These are phyloP conservation scores for Brassica hybrid DNA, from an alignment of 441 rosid species.

Conservation along the genomic window DNA sequence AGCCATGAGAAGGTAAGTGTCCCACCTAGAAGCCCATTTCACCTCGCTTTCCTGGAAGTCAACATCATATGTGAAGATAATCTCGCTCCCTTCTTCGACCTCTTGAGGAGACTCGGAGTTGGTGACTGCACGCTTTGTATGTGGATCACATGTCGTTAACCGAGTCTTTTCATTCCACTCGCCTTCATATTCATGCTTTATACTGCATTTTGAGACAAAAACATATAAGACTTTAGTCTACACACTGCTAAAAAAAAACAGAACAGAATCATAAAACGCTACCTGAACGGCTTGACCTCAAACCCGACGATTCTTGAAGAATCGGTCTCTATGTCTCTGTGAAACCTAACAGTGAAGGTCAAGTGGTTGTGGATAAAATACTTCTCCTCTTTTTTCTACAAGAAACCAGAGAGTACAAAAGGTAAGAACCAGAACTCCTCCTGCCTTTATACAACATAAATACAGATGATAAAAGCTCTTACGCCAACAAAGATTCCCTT, in stretches of 20 bases:
- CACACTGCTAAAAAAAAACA: not conserved
- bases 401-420: slow-evolving; percentile 15
- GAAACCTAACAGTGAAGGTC: slow-evolving; percentile 75
- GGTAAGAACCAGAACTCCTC: not conserved
- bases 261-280: not conserved
- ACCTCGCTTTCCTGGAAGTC: slow-evolving; percentile 88
- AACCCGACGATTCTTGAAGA: slow-evolving; percentile 87
- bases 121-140: slow-evolving; percentile 75
- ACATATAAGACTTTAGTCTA: not conserved
- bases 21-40: slow-evolving; percentile 99
- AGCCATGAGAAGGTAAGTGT: slow-evolving; percentile 89
- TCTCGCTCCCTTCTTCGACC: slow-evolving; percentile 74
- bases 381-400: slow-evolving; percentile 78
- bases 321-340: slow-evolving; percentile 65
- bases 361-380: slow-evolving; percentile 90
- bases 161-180: slow-evolving; percentile 79
- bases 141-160: slow-evolving; percentile 87
- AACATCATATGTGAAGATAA: slow-evolving; percentile 92
- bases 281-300: slow-evolving; percentile 96
- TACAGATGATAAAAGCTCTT: slow-evolving; percentile 41
- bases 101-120: slow-evolving; percentile 87
- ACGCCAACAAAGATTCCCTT: slow-evolving; percentile 83
- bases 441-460: not conserved
- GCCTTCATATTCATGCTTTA: slow-evolving; percentile 84
- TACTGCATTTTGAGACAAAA: slow-evolving; percentile 54